A percentile compares a stretch with the other conserved stretches of the same genome.
Conservation (phyloP, 2,329 filamentous ascomycete genomes). For the Thielaviopsis euricoi region DNA sequence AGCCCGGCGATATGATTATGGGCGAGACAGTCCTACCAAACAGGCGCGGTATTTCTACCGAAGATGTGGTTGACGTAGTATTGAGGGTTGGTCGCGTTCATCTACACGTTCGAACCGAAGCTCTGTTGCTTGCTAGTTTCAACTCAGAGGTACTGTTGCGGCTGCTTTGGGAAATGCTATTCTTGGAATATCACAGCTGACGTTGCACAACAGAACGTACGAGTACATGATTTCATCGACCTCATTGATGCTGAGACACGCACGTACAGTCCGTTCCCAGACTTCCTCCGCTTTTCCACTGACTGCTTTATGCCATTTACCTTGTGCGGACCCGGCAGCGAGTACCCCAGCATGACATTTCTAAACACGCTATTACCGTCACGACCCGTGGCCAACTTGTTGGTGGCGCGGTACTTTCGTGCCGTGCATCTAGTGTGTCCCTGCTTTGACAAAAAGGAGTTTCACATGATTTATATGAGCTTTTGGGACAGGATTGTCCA, state of each 20-base stretch:
- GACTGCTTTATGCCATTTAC: conserved; percentile 54
- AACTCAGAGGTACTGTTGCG: conserved; percentile 45
- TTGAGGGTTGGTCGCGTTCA: conserved; percentile 55
- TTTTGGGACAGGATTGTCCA: conserved; percentile 49
- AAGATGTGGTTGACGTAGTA: conserved; percentile 56
- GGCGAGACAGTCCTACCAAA: conserved; percentile 19
- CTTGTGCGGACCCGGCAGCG: conserved; percentile 40
- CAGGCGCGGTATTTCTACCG: conserved; percentile 38
- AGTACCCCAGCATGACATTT: conserved; percentile 23
- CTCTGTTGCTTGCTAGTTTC: conserved; percentile 52
- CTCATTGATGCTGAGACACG: not conserved
- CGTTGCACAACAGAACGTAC: not conserved
- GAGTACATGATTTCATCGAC: not conserved
- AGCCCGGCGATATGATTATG: conserved; percentile 44
- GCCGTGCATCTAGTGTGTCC: conserved; percentile 52
- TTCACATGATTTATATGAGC: conserved; percentile 44
- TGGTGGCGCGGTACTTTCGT: conserved; percentile 50
- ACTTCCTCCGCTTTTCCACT: conserved; percentile 46
- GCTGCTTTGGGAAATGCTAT: too few relatives aligned
- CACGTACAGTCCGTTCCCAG: conserved; percentile 18
- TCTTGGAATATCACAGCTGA: not conserved
- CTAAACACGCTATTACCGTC: conserved; percentile 46
- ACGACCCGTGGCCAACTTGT: conserved; percentile 37
- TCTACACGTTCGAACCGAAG: conserved; percentile 59
- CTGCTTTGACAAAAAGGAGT: conserved; percentile 50